phyloP scores from a whole-genome alignment of 768 basidiomycete genomes.

The Tricholoma matsutake region DNA sequence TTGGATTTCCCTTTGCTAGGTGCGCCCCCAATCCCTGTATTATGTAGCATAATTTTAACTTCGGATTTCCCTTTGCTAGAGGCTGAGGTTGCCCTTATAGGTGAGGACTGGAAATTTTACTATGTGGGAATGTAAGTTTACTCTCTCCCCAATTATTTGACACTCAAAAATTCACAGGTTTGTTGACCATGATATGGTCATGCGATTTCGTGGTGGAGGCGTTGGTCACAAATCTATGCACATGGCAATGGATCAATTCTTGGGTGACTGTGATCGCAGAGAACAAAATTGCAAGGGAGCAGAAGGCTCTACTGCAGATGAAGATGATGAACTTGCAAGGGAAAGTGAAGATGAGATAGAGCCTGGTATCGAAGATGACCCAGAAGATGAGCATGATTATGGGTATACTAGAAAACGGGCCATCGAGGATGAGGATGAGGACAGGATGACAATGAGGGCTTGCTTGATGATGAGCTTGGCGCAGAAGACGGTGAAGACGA shows the following conservation, averaged over 20 bases:
- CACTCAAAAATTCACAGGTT: neutral
- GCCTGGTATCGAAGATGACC: neutral
- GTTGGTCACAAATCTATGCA: neutral
- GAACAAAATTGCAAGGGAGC: neutral
- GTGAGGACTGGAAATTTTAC: neutral
- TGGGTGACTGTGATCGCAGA: neutral
- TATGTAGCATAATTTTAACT: too few relatives aligned
- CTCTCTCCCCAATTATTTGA: neutral
- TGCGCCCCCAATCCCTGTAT: too few relatives aligned
- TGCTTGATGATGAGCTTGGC: neutral
- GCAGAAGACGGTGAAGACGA: neutral
- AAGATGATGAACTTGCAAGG: neutral
- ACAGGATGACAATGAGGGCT: neutral
- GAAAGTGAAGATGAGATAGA: constrained; percentile 1
- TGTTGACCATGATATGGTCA: neutral
- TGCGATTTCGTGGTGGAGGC: neutral
- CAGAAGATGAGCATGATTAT: neutral
- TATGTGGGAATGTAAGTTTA: neutral
- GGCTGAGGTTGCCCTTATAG: too few relatives aligned
- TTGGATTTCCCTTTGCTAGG: too few relatives aligned
- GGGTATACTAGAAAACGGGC: neutral
- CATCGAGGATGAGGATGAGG: neutral
- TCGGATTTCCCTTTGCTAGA: too few relatives aligned
- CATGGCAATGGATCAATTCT: neutral
- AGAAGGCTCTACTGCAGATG: neutral